Evolutionary conservation across 805 yeast species (phyloP).

Genomic region (Alloascoidea hylecoeti): DNA sequence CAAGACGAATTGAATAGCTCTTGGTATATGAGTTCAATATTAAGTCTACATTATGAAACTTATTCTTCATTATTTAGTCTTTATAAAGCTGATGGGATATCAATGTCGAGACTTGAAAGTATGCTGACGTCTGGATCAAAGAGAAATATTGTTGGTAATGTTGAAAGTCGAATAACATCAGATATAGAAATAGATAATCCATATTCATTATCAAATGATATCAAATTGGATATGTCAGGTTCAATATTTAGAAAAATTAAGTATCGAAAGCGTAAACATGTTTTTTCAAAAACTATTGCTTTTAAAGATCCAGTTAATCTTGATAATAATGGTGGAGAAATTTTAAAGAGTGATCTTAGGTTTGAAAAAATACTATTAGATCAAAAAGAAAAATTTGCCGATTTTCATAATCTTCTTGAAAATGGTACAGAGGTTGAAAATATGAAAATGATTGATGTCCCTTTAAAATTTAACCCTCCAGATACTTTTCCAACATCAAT

Average conservation of each 20-base stretch:
- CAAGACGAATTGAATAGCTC: constrained; percentile 14
- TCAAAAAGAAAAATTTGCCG: neutral
- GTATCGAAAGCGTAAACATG: neutral
- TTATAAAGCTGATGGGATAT: constrained; percentile 12
- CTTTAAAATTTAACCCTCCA: no score
- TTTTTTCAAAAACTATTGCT: neutral
- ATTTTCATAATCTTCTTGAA: neutral
- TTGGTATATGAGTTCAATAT: constrained; percentile 30
- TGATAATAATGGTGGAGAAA: neutral
- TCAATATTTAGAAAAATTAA: constrained; percentile 1
- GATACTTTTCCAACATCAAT: constrained; percentile 7
- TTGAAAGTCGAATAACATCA: constrained; percentile 10
- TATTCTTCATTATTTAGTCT: constrained; percentile 26
- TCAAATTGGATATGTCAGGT: neutral
- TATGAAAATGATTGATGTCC: neutral
- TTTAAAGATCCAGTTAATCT: neutral
- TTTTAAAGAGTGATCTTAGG: no score
- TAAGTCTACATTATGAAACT: constrained; percentile 29
- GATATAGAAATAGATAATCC: neutral
- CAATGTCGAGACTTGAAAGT: constrained; percentile 29
- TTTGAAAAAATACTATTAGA: no score
- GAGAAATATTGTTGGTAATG: constrained; percentile 33
- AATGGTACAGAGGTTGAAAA: neutral
- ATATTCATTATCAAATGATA: neutral
- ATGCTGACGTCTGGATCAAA: constrained; percentile 25